A percentile compares a stretch with the other conserved stretches of the same genome.
Conservation (phyloP, 2,329 filamentous ascomycete species). For the Fusarium sublunatum region DNA sequence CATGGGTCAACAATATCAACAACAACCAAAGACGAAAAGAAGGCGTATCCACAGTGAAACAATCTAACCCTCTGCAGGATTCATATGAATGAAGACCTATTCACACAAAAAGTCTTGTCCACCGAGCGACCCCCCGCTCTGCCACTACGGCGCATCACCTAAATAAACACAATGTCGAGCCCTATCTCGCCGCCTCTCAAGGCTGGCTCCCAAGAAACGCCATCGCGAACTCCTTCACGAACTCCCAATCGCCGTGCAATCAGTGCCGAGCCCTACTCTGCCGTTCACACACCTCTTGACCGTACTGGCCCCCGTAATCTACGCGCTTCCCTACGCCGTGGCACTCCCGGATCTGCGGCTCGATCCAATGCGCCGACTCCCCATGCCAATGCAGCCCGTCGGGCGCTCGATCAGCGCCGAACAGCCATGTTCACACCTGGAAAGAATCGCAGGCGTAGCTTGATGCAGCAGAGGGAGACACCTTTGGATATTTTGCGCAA, state of each 20-base stretch:
- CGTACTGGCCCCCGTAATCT: conserved; percentile 51
- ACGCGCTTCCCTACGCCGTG: conserved; percentile 54
- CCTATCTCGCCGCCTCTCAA: conserved; percentile 26
- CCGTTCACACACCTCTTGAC: conserved; percentile 58
- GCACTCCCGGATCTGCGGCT: conserved; percentile 59
- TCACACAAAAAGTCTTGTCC: neutral
- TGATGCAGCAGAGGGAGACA: conserved; percentile 66
- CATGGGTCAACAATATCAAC: conserved; percentile 35
- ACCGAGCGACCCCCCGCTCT: conserved; percentile 1
- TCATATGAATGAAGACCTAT: neutral
- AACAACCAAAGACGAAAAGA: conserved; percentile 10
- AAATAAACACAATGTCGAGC: conserved; percentile 36
- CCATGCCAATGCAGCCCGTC: conserved; percentile 69
- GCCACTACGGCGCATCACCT: conserved; percentile 12
- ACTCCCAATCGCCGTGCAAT: conserved; percentile 48
- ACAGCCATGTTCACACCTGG: conserved; percentile 70
- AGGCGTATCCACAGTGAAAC: neutral
- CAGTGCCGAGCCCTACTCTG: conserved; percentile 54
- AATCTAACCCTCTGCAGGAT: neutral
- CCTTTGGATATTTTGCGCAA: conserved; percentile 65
- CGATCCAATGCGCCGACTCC: conserved; percentile 64
- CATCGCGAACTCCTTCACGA: conserved; percentile 37
- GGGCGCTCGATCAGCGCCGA: conserved; percentile 68
- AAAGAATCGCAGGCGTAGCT: conserved; percentile 66
- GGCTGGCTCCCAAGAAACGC: conserved; percentile 25